Evolutionary conservation across 108 stramenopile genomes (phyloP), one percentile per base, ranked within the genome.

Genomic region (Nitzschia inconspicua): DNA sequence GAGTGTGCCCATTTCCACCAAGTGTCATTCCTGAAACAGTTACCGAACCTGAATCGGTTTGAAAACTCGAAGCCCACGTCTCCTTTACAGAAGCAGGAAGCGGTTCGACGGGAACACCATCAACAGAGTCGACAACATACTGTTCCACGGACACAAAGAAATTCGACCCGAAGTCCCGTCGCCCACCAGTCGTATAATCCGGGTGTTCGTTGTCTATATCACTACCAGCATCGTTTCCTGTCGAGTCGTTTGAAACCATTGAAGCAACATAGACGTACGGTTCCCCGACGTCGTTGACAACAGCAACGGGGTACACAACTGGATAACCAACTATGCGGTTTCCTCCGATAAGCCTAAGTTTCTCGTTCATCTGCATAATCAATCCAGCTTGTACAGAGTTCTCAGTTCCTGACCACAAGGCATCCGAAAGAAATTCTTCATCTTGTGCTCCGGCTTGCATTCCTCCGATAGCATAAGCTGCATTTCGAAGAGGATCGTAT

Each of bases 221-320:
- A 11, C 16, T 31, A 16, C 28, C 25, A 3, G 18, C 27, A 11
- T 41, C 37, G 16, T 36, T 47, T 4, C 14, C 1, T 2, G 37
- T 28, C 26, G 25, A 25, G 5, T 19, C 29, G 14, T 68, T 35
- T 5, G 70, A 57, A 1, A 36, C 56, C 41, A 61, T 63, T 19
- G 42, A 55, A 29, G 57, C 70, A 19, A 71, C 70, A 51, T 51
- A 71, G 1, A 71, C 30, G 27, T 6, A 34, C 27, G 51, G 40
- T 40, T 40, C 24, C 3, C 35, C 13, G 14, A 23, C 14, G 10
- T 54, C 35, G n/a, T 36, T 54, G 3, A 63, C 51, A 8, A 51
- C 55, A 5, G 54, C 24, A 32, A 71, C 46, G 11, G 70, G 70
- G 42, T 71, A 63, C 3, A 47, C 24, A 7, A 47, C 62, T 23